Base-by-base conservation (phyloP, 805 yeast species). In the Cyberlindnera amylophila region DNA sequence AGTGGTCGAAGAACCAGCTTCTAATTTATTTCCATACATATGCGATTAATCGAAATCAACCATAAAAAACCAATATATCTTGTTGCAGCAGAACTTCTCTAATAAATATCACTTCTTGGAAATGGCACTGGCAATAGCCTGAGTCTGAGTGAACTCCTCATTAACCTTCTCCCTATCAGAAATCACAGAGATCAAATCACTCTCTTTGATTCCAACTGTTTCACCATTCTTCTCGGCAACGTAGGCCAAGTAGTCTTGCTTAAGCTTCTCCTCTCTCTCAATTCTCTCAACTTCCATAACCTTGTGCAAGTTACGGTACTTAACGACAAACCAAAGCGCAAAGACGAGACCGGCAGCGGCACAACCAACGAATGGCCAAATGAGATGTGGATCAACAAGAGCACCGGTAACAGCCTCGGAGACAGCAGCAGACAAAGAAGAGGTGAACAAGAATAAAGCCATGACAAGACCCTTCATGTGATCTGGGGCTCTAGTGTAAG, bases 401-500 rank as follows among this genome's bases (percentile, higher is more conserved):
- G 82, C 77, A 21, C 87, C 73, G 14, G 86, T 76, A 39, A 82
- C 67, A 12, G 88, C 86, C 62, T 81, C 79, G 54, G 90, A 88
- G 36, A 84, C 57, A 16, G 89, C 88, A 19, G 91, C 74, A 45
- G 93, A 89, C 39, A 82, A 54, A 13, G 95, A 93, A 51, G 72
- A 80, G 32, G 85, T 82, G 44, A 85, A 65, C 56, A 86, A 70
- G 69, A 81, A 84, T 38, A 69, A 50, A 13, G 82, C 71, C 72
- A 69, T 67, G 35, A 66, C 64, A 33, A 69, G 61, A 15, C 70
- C 63, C 48, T 65, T 69, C 70, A 67, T 66, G 32, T 74, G 66
- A 9, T 71, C 72, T 32, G 93, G 93, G 6, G 93, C 91, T 67
- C 85, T 82, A 21, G 89, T 79, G 66, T 82, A 86, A 15, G 95